Conservation (phyloP, 1,139 yeast genomes). For the Yamadazyma mexicana region DNA sequence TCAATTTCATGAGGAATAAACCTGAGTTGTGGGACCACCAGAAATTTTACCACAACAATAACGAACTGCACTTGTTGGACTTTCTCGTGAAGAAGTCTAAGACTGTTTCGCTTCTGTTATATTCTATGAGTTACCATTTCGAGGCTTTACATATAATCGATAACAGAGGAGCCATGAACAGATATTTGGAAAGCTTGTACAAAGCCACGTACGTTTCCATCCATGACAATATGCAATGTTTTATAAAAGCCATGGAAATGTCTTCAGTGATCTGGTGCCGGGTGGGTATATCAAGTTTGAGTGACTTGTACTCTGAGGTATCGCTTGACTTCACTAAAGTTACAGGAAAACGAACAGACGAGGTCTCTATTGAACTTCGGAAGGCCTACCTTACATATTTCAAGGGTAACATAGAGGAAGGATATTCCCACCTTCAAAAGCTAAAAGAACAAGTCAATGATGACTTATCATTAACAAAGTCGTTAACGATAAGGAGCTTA, state of each 20-base stretch:
- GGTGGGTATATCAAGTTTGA: constrained; percentile 46
- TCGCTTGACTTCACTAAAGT: constrained; percentile 34
- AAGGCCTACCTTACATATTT: constrained; percentile 32
- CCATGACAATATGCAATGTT: constrained; percentile 36
- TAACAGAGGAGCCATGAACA: constrained; percentile 48
- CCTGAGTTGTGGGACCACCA: constrained; percentile 55
- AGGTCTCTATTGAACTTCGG: constrained; percentile 38
- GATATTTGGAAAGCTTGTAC: constrained; percentile 52
- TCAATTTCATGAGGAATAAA: constrained; percentile 64
- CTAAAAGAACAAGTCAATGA: constrained; percentile 21
- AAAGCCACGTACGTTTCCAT: constrained; percentile 56
- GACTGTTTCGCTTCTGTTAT: constrained; percentile 51
- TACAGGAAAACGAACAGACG: constrained; percentile 36
- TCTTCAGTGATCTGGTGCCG: constrained; percentile 52
- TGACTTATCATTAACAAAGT: constrained; percentile 35
- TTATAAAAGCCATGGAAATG: constrained; percentile 48
- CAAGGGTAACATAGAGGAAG: constrained; percentile 40
- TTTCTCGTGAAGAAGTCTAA: constrained; percentile 61
- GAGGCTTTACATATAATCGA: constrained; percentile 55
- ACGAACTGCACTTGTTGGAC: constrained; percentile 60
- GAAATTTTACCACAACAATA: constrained; percentile 40
- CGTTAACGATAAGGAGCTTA: constrained; percentile 37
- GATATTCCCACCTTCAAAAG: constrained; percentile 29
- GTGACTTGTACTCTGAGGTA: constrained; percentile 46
- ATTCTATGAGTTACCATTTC: constrained; percentile 59